Evolutionary conservation across 2,329 filamentous ascomycete species (phyloP), one percentile per base, ranked within the genome.

Genomic region (Aspergillus sp.): DNA sequence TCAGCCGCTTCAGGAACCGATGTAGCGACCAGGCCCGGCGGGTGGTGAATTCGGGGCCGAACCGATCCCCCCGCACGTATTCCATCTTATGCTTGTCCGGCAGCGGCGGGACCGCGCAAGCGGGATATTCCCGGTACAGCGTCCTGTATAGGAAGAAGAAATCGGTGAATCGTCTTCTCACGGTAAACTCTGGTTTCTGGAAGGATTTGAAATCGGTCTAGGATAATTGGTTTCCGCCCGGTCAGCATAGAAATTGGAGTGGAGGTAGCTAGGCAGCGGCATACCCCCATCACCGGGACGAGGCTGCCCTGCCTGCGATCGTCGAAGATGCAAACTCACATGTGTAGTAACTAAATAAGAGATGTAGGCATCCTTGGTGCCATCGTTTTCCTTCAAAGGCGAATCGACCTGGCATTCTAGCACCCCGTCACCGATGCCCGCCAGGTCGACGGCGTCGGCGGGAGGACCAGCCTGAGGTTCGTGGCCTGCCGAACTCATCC

Each of bases 81-180:
- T 96, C 92, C 91, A 99, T 96, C 78, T 96, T 96, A 82, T 98
- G 94, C 83, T 98, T 99, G 79, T 98, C 95, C 55, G 95, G 95
- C 56, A 99, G 83, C 51, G 95, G 95, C 31, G 95, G 95, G 3
- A 99, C 91, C 52, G 95, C 95, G 76, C 90, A 91, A 79, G 92
- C 91, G 60, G 92, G 91, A 70, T 92, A 98, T 75, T 97, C 93
- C 73, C 88, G 88, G 64, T 84, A 87, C 54, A 99, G 87, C 32
- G 91, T 89, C 78, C 96, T 97, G 81, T 91, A 97, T 63, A 99
- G 87, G 75, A 96, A 99, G 67, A 96, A 89, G 74, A 99, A 99
- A 80, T 99, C 95, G 68, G 94, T 98, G 79, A 97, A 99, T 71
- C 95, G 91, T 67, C 95, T 87, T 63, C 95, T 90, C 63, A 96